phyloP scores from a whole-genome alignment of 2,329 filamentous ascomycete genomes.

The Trichoderma oligosporum region DNA sequence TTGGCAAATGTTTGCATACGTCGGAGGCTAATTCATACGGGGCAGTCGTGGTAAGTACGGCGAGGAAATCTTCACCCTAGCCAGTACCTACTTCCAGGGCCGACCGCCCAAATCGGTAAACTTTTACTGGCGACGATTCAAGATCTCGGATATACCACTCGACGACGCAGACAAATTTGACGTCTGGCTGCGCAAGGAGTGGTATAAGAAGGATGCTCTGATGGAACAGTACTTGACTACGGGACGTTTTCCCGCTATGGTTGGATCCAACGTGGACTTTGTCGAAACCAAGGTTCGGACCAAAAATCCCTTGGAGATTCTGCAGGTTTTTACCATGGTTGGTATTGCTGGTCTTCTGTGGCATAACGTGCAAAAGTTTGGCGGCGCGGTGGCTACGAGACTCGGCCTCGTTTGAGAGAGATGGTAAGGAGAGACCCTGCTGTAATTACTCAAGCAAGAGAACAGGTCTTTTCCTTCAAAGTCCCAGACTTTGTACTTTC shows the following conservation, averaged over 20 bases:
- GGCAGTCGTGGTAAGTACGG: conserved; percentile 72
- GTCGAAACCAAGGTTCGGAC: conserved; percentile 59
- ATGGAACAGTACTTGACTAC: conserved; percentile 78
- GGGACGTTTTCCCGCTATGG: conserved; percentile 73
- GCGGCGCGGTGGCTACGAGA: conserved; percentile 23
- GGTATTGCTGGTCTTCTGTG: conserved; percentile 43
- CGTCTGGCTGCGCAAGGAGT: conserved; percentile 76
- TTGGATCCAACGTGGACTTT: conserved; percentile 44
- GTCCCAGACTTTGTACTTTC: not conserved
- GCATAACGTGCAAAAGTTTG: conserved; percentile 35
- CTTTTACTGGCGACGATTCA: conserved; percentile 91
- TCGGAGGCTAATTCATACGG: conserved; percentile 5
- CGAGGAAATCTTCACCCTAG: conserved; percentile 85
- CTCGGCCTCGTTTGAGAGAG: conserved; percentile 20
- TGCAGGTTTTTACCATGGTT: conserved; percentile 51
- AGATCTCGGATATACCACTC: conserved; percentile 74
- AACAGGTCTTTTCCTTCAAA: not conserved
- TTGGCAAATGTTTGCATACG: no score
- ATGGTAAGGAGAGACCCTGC: no score
- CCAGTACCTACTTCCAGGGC: conserved; percentile 83
- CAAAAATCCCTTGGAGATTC: conserved; percentile 51
- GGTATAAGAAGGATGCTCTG: conserved; percentile 87
- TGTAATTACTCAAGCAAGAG: not conserved
- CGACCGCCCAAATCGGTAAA: conserved; percentile 91
- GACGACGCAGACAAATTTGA: conserved; percentile 73